Evolutionary conservation across 73 alveolate genomes (phyloP), one percentile per base, ranked within the genome.

Genomic region (Diophrys appendiculata): DNA sequence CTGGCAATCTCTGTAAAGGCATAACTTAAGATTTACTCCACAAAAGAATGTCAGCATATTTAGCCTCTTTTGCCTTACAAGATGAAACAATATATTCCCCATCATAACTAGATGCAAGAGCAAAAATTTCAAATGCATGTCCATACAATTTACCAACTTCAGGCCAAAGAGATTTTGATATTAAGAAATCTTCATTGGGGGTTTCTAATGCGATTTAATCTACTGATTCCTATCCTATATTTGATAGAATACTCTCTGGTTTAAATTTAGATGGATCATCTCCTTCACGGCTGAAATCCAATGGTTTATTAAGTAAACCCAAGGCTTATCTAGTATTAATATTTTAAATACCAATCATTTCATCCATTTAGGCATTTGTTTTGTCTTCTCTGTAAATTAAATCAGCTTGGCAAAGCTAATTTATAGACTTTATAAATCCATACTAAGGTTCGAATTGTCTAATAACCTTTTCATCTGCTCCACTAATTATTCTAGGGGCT

Each of bases 101-200:
- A 71, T 84, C 89, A 71, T 90, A 88, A 56, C 94, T 76, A 13
- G 95, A 73, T 52, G 94, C 97, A 5, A 92, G 82, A 26, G 96
- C 90, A 76, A 74, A 93, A 8, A 96, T 78, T 73, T 96, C 99
- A 89, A 94, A 95, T 54, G 98, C 99, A 84, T 96, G 99, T 0
- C 99, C 99, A 83, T 96, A 96, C 75, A 95, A 90, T 85, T 96
- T 96, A 30, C 92, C 78, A 54, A 78, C 89, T 75, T 96, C 99
- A 0, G 98, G 98, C 99, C 99, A 96, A 70, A 96, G 95, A 18
- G 99, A 90, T 73, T 91, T 86, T 54, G 87, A 87, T 69, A 90
- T 79, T n/a, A 96, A 82, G 65, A 89, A 86, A 78, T 93, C 99
- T 89, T 96, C 99, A 90, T 92, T 27, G 98, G 98, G 32, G 98